phyloP scores from a whole-genome alignment of 1,284 basidiomycete species.

The Agroathelia rolfsii region DNA sequence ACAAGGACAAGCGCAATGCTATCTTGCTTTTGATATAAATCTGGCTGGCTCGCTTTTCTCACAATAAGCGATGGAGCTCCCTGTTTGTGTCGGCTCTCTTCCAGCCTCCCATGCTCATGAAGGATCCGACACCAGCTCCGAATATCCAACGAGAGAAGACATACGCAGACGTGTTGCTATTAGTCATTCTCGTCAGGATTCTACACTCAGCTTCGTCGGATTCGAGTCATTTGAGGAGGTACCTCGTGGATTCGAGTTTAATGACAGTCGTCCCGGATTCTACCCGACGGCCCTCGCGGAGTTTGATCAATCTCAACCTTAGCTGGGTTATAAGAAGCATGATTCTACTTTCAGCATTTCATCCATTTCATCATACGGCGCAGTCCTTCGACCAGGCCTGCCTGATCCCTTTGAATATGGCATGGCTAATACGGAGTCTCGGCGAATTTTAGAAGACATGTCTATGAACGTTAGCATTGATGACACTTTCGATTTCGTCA shows the following conservation, averaged over 20 bases:
- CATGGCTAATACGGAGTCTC: slow-evolving; percentile 35
- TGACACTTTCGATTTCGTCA: slow-evolving; percentile 64
- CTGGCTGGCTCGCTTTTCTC: too few species aligned
- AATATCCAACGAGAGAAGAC: slow-evolving; percentile 24
- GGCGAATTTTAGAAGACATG: slow-evolving; percentile 48
- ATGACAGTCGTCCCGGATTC: slow-evolving; percentile 47
- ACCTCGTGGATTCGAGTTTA: slow-evolving; percentile 63
- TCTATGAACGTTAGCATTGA: slow-evolving; percentile 55
- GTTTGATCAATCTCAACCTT: too few species aligned
- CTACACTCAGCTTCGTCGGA: slow-evolving; percentile 54
- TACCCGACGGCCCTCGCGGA: too few species aligned
- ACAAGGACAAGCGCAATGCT: too few species aligned
- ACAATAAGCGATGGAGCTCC: too few species aligned
- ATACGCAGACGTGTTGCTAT: too few species aligned
- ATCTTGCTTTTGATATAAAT: too few species aligned
- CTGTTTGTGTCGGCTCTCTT: too few species aligned
- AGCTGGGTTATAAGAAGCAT: slow-evolving; percentile 36
- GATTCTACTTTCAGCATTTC: slow-evolving; percentile 70
- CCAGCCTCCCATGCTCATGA: too few species aligned
- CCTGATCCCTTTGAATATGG: slow-evolving; percentile 72
- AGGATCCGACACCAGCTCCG: too few species aligned
- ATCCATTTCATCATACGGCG: slow-evolving; percentile 74
- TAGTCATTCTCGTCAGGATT: slow-evolving; percentile 40
- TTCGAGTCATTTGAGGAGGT: slow-evolving; percentile 68
- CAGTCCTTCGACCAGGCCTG: slow-evolving; percentile 51